phyloP scores from a whole-genome alignment of 352 stramenopile species.

The Globisporangium cylindrosporum region DNA sequence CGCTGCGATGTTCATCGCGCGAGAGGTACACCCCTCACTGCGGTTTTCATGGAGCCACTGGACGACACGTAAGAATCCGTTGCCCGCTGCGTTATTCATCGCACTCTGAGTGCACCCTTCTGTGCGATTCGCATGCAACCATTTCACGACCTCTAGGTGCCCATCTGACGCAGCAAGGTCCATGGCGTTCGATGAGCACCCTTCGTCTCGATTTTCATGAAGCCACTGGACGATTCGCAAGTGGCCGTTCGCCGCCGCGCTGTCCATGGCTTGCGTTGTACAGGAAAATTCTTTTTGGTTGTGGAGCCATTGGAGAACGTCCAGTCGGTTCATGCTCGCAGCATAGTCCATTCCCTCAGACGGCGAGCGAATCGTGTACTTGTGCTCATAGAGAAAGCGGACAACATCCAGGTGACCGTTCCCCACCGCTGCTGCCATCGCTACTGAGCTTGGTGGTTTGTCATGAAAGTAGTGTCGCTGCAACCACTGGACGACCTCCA shows the following conservation, averaged over 20 bases:
- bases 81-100: neutral
- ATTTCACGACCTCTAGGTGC: neutral
- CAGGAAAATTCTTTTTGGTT: neutral
- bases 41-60: neutral
- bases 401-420: neutral
- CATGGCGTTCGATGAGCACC: neutral
- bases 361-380: neutral
- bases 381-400: neutral
- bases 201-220: neutral
- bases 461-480: neutral
- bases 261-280: neutral
- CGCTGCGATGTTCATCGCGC: constrained; percentile 1
- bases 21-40: neutral
- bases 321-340: neutral
- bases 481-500: neutral
- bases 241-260: neutral
- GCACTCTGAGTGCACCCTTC: neutral
- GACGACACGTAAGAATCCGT: neutral
- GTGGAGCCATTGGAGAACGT: neutral
- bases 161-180: neutral
- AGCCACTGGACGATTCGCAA: neutral
- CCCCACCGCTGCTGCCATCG: neutral
- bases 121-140: neutral
- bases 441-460: neutral
- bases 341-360: neutral